Evolutionary conservation across 2,329 filamentous ascomycete species (phyloP).

Genomic region (Verticillium albo-atrum): DNA sequence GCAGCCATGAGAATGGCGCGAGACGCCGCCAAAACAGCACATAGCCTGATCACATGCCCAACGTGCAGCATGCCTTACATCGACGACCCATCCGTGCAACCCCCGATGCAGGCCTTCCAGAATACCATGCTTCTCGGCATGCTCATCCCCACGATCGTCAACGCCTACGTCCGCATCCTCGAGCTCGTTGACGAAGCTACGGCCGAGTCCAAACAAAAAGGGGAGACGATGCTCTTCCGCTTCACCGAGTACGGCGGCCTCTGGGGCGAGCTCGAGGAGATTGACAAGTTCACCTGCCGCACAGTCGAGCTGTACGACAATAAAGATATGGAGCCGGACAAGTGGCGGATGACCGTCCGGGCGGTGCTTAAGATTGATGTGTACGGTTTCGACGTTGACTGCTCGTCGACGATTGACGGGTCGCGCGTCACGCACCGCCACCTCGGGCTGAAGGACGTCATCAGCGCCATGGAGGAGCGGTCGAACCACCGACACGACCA

Average conservation of each 20-base stretch:
- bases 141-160: slow-evolving; percentile 52
- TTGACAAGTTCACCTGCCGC: slow-evolving; percentile 19
- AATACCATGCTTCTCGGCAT: slow-evolving; percentile 55
- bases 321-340: slow-evolving; percentile 41
- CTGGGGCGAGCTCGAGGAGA: slow-evolving; percentile 31
- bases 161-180: slow-evolving; percentile 53
- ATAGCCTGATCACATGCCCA: slow-evolving; percentile 47
- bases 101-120: slow-evolving; percentile 48
- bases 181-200: slow-evolving; percentile 50
- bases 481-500: slow-evolving; percentile 42
- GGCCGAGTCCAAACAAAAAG: slow-evolving; percentile 34
- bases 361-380: slow-evolving; percentile 53
- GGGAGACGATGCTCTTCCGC: slow-evolving; percentile 37
- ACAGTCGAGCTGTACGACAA: slow-evolving; percentile 29
- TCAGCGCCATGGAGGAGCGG: slow-evolving; percentile 47
- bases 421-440: slow-evolving; percentile 21
- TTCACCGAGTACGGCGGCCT: slow-evolving; percentile 44
- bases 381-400: slow-evolving; percentile 41
- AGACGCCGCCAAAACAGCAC: slow-evolving; percentile 41
- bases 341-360: slow-evolving; percentile 51
- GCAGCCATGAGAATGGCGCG: slow-evolving; percentile 44
- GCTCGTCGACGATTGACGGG: slow-evolving; percentile 6
- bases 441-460: slow-evolving; percentile 50
- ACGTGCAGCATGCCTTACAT: slow-evolving; percentile 38
- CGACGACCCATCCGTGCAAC: slow-evolving; percentile 25